Evolutionary conservation across 495 filamentous ascomycete genomes (phyloP), one percentile per base, ranked within the genome.

Genomic region (Lophiotrema nucula): DNA sequence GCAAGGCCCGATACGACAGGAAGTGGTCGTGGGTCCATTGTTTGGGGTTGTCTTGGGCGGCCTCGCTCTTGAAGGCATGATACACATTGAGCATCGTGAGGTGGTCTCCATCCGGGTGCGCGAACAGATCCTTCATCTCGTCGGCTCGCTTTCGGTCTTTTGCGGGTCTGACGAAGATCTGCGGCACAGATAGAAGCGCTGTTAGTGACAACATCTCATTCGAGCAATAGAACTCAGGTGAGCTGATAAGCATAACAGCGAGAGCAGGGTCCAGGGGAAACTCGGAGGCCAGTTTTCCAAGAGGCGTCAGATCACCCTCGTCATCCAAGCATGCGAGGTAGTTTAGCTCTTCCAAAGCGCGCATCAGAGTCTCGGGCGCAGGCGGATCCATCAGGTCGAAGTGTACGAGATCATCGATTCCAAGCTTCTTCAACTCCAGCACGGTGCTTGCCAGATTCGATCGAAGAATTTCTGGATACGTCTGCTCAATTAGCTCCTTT

Each of bases 361-460:
- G 87, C 93, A 99, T 99, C 69, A 99, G 82, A 22, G 95, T 99
- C 76, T 99, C 95, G 0, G 95, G 95, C 1, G 95, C 93, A 3
- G 95, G 95, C 2, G 95, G 95, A 62, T 99, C 95, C 93, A 98
- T 98, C 47, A 97, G 77, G 69, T 97, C 95, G 69, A 98, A 98
- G 70, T 99, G 95, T 2, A 99, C 95, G 47, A 99, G 77, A 69
- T 99, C 95, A 60, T 95, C 85, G 37, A 99, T 83, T 27, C 95
- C 95, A 28, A 97, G 84, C 73, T 99, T 99, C 80, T 97, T 97
- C 67, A 99, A 71, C 72, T 99, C 95, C 35, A 99, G 76, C 4
- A 99, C 92, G 0, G 95, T 99, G 53, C 87, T 92, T 42, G 92
- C 83, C 55, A 99, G 77, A 69, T 99, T 99, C 16, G 92, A 96